Evolutionary conservation across 2,329 filamentous ascomycete species (phyloP).

Genomic region (Fusarium equiseti): DNA sequence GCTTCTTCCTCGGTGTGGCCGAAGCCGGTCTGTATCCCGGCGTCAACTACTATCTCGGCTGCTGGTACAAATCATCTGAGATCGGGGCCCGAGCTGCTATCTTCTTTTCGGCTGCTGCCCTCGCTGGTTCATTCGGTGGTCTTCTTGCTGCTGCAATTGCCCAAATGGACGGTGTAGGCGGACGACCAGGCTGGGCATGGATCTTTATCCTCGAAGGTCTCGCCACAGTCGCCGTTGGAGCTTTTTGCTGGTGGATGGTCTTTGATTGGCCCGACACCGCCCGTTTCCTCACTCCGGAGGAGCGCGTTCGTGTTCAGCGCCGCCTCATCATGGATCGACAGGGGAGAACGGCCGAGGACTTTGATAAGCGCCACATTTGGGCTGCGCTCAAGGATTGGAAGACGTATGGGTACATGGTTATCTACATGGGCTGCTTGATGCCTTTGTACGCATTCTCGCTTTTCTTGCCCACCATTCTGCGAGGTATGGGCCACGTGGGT

Average conservation of each 20-base stretch:
- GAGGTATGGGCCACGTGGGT: conserved; percentile 47
- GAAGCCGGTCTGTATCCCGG: conserved; percentile 76
- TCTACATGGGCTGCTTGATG: conserved; percentile 62
- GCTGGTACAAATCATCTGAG: conserved; percentile 83
- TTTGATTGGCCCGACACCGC: conserved; percentile 84
- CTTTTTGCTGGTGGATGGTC: conserved; percentile 77
- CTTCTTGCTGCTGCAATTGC: conserved; percentile 76
- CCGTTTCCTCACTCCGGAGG: conserved; percentile 73
- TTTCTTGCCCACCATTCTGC: conserved; percentile 70
- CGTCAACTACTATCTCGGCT: conserved; percentile 76
- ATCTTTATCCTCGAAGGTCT: conserved; percentile 77
- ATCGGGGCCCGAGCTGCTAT: conserved; percentile 78
- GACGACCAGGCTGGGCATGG: conserved; percentile 68
- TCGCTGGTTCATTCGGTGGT: conserved; percentile 80
- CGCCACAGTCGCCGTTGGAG: conserved; percentile 73
- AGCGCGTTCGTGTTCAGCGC: conserved; percentile 75
- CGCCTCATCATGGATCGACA: conserved; percentile 77
- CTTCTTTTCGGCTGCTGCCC: conserved; percentile 83
- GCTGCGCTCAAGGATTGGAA: conserved; percentile 81
- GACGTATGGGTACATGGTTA: conserved; percentile 66
- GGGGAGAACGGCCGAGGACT: conserved; percentile 74
- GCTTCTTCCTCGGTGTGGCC: conserved; percentile 72
- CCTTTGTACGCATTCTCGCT: conserved; percentile 65
- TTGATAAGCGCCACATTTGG: conserved; percentile 78
- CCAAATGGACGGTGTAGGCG: conserved; percentile 71